Percentiles rank a stretch among this genome's conserved stretches.
Evolutionary conservation across 164 flowering plant genomes (phyloP).

Genomic region (Tetrastigma voinierianum): DNA sequence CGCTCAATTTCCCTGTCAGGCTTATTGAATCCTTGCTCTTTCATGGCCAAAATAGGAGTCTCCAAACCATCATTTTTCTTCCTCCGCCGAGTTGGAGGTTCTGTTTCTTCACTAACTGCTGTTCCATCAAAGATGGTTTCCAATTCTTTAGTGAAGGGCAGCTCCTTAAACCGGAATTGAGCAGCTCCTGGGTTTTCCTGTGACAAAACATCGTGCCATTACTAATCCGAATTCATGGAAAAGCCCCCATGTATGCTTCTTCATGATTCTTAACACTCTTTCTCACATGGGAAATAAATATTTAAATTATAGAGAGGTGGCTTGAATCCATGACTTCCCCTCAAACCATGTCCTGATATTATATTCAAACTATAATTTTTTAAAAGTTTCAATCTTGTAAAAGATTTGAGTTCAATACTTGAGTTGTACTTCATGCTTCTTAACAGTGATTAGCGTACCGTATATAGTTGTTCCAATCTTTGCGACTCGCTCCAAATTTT

Average conservation of each 20-base stretch:
- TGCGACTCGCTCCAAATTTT: conserved; percentile 22
- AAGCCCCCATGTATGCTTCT: too few species aligned
- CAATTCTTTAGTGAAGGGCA: conserved; percentile 24
- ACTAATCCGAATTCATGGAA: not conserved
- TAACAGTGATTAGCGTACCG: conserved; percentile 22
- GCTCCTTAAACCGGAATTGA: conserved; percentile 23
- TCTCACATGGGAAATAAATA: too few species aligned
- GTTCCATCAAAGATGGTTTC: conserved; percentile 24
- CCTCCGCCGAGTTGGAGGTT: conserved; percentile 9
- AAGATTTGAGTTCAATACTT: too few species aligned
- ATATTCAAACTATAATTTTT: too few species aligned
- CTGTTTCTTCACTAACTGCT: conserved; percentile 4
- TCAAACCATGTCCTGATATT: too few species aligned
- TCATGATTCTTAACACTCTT: too few species aligned
- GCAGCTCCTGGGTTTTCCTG: conserved; percentile 36
- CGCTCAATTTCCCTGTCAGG: conserved; percentile 1
- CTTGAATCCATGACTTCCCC: too few species aligned
- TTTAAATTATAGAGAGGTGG: too few species aligned
- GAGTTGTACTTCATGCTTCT: too few species aligned
- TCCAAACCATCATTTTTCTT: conserved; percentile 11
- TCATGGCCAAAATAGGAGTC: not conserved
- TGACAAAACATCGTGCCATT: not conserved
- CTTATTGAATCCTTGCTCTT: not conserved
- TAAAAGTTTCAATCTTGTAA: too few species aligned
- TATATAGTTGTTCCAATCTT: conserved; percentile 30